Evolutionary conservation across 2,329 filamentous ascomycete genomes (phyloP).

Genomic region (Cryphonectria carpinicola): DNA sequence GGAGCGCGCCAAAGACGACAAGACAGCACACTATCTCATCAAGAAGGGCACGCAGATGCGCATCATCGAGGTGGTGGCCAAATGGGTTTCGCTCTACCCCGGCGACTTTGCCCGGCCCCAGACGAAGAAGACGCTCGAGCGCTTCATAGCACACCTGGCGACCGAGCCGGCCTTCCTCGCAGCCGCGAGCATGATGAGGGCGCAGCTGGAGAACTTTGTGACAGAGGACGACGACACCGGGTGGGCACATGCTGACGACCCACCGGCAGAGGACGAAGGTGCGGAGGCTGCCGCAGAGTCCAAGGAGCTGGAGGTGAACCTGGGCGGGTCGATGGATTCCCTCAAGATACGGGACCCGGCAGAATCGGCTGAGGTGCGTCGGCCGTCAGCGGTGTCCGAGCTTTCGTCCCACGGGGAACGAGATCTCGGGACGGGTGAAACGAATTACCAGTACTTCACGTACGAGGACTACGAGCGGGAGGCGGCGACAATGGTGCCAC

Average conservation of each 20-base stretch:
- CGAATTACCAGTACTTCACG: constrained; percentile 63
- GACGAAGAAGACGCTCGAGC: constrained; percentile 72
- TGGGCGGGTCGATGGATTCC: constrained; percentile 51
- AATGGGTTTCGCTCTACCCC: constrained; percentile 88
- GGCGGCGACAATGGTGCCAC: constrained; percentile 72
- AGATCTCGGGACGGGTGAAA: constrained; percentile 42
- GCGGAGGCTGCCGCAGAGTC: constrained; percentile 39
- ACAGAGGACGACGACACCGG: constrained; percentile 88
- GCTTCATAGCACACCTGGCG: constrained; percentile 76
- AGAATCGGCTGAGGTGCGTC: constrained; percentile 38
- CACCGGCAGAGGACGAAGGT: constrained; percentile 49
- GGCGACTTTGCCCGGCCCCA: constrained; percentile 85
- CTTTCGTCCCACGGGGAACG: constrained; percentile 43
- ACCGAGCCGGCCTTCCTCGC: constrained; percentile 80
- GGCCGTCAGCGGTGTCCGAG: constrained; percentile 53
- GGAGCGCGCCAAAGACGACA: constrained; percentile 70
- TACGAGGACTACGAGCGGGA: constrained; percentile 82
- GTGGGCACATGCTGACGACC: constrained; percentile 81
- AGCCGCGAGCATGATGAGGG: constrained; percentile 82
- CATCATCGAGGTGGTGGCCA: constrained; percentile 80
- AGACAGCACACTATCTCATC: constrained; percentile 69
- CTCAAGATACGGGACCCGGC: constrained; percentile 52
- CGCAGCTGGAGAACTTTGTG: constrained; percentile 72
- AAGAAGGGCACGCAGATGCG: constrained; percentile 82
- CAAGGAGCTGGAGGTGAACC: constrained; percentile 36